Evolutionary conservation across 2,329 filamentous ascomycete species (phyloP).

Genomic region (Aspergillus fumigatus): DNA sequence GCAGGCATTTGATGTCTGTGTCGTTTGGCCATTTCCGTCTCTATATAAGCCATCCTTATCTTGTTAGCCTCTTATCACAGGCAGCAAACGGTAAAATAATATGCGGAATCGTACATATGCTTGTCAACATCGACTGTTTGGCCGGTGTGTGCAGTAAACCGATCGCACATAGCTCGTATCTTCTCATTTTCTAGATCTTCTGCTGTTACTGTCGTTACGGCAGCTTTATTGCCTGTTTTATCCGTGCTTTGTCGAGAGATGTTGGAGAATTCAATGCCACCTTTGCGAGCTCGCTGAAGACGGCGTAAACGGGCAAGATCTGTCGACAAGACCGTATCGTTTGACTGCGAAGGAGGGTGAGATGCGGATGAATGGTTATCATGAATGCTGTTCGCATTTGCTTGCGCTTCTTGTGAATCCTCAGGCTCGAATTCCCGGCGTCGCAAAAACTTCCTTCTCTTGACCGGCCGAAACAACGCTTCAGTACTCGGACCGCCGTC

Average conservation of each 20-base stretch:
- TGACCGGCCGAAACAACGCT: slow-evolving; percentile 45
- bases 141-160: slow-evolving; percentile 57
- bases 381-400: slow-evolving; percentile 8
- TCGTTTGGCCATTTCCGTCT: slow-evolving; percentile 59
- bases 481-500: slow-evolving; percentile 21
- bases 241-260: slow-evolving; percentile 20
- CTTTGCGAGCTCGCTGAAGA: slow-evolving; percentile 33
- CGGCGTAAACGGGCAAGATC: slow-evolving; percentile 38
- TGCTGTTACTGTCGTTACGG: slow-evolving; percentile 17
- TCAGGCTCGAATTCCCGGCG: slow-evolving; percentile 32
- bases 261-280: slow-evolving; percentile 45
- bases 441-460: slow-evolving; percentile 49
- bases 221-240: slow-evolving; percentile 11
- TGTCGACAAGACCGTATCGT: slow-evolving; percentile 19
- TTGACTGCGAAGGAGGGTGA: slow-evolving; percentile 10
- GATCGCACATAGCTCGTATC: slow-evolving; percentile 42
- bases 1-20: slow-evolving; percentile 21
- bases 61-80: slow-evolving; percentile 48
- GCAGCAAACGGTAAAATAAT: slow-evolving; percentile 1
- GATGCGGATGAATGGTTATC: slow-evolving; percentile 7
- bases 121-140: slow-evolving; percentile 55
- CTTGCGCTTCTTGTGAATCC: slow-evolving; percentile 11
- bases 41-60: slow-evolving; percentile 65
- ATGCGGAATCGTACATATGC: slow-evolving; percentile 55
- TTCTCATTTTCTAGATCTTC: slow-evolving; percentile 32